phyloP scores from a whole-genome alignment of 106 monocot genomes.

The Chionographis japonica region DNA sequence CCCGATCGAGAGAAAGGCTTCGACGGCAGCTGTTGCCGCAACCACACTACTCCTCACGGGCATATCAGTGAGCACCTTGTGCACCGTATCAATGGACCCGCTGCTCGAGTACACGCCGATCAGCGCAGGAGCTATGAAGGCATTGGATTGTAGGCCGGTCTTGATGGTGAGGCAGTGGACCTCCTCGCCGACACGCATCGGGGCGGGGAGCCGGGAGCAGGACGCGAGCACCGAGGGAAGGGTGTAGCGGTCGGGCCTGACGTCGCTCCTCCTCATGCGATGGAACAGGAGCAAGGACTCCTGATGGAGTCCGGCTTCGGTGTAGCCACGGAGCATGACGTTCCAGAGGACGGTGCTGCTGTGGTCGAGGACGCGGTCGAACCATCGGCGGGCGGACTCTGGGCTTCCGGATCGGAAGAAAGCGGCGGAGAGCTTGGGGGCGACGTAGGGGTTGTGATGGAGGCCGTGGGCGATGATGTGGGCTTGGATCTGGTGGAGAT shows the following conservation, averaged over 20 bases:
- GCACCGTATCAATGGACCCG: slow-evolving; percentile 2
- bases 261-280: slow-evolving; percentile 32
- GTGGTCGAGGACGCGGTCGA: slow-evolving; percentile 24
- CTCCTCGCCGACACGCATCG: slow-evolving; percentile 13
- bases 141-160: slow-evolving; percentile 35
- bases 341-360: slow-evolving; percentile 31
- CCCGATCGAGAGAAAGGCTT: slow-evolving; percentile 22
- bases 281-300: slow-evolving; percentile 30
- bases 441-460: slow-evolving; percentile 22
- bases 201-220: slow-evolving; percentile 7
- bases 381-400: slow-evolving; percentile 21
- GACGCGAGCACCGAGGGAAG: slow-evolving; percentile 55
- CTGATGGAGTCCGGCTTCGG: slow-evolving; percentile 5
- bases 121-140: slow-evolving; percentile 40
- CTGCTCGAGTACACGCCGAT: slow-evolving; percentile 47
- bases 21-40: slow-evolving; percentile 38
- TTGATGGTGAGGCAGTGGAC: slow-evolving; percentile 38
- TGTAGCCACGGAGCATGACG: slow-evolving; percentile 51
- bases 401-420: slow-evolving; percentile 15
- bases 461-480: slow-evolving; percentile 40
- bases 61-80: slow-evolving; percentile 51
- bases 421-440: slow-evolving; percentile 26
- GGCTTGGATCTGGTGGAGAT: slow-evolving; percentile 39
- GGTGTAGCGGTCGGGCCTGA: slow-evolving; percentile 34
- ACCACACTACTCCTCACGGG: slow-evolving; percentile 33